Evolutionary conservation across 257 asterid species (phyloP), one percentile per base, ranked within the genome.

Genomic region (Penstemon davidsonii): DNA sequence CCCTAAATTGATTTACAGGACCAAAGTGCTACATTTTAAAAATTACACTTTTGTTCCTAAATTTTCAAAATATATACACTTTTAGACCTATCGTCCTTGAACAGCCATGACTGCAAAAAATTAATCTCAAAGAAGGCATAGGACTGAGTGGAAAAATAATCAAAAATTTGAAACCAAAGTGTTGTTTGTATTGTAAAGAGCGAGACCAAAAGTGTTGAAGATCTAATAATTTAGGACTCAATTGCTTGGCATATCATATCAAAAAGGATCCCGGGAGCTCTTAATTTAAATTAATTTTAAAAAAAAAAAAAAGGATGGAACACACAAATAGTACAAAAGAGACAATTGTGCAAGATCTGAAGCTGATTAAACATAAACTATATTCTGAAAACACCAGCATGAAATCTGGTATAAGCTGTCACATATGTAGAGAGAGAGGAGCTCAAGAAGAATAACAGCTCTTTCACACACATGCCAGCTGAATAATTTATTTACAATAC

Each of bases 381-480:
- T 6, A 62, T 19, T 64, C 57, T 47, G 68, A 47, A 62, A 47
- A 64, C 45, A 50, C 3, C 60, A 64, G 70, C 70, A 50, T 9
- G 49, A 51, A 51, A 51, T 49, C 10, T 37, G 70, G 43, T 36
- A 13, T 7, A 10, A 36, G 59, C 12, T 63, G 55, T 11, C 4
- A 9, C 66, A 60, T 18, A 44, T 44, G 5, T n/a, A n/a, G 18
- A 44, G 7, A 15, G 13, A 12, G 44, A 9, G 7, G 38, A 44
- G 7, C 39, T 44, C 33, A 11, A 5, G 5, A 62, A 13, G 9
- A 41, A 62, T 55, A 61, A 43, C 18, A 15, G 18, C 18, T 15
- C 18, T 15, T 15, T 15, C 18, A 15, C 11, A 61, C 5, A 61
- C 13, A 25, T 25, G 33, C 33, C 33, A 25, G 33, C 33, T 25